Evolutionary conservation across 805 yeast species (phyloP).

Genomic region (Yueomyces sinensis): DNA sequence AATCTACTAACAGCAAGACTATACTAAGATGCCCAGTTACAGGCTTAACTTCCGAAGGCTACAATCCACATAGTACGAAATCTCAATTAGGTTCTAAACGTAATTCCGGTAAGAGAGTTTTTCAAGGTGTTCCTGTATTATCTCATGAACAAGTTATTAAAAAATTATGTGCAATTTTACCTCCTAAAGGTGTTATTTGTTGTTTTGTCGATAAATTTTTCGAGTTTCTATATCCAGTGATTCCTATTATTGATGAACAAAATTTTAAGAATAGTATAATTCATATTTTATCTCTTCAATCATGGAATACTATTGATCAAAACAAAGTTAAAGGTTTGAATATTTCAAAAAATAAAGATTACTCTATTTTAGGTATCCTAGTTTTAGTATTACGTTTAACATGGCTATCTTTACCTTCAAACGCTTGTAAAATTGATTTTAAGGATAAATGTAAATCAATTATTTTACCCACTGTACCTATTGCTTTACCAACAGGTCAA

Average conservation of each 20-base stretch:
- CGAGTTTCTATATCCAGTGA: conserved; percentile 42
- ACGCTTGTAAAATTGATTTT: conserved; percentile 23
- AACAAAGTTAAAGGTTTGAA: conserved; percentile 15
- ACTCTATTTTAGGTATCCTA: conserved; percentile 36
- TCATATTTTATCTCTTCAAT: conserved; percentile 11
- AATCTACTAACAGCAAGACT: not conserved
- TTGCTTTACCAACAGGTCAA: conserved; percentile 12
- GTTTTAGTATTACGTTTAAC: conserved; percentile 39
- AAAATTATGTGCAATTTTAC: conserved; percentile 31
- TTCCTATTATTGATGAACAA: conserved; percentile 54
- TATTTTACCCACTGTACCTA: not conserved
- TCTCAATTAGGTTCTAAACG: not conserved
- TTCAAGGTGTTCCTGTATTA: not conserved
- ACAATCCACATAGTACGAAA: not conserved
- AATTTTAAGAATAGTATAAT: conserved; percentile 22
- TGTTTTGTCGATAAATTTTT: conserved; percentile 46
- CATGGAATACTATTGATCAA: conserved; percentile 1
- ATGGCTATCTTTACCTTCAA: conserved; percentile 41
- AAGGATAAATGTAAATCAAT: conserved; percentile 6
- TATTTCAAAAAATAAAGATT: conserved; percentile 24
- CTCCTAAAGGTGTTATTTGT: conserved; percentile 43
- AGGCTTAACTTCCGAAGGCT: not conserved
- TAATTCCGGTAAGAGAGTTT: not conserved
- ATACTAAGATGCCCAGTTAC: not conserved
- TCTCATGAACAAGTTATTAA: conserved; percentile 13